A percentile compares a stretch with the other conserved stretches of the same genome.
Evolutionary conservation across 179 eudicot species (phyloP).

Genomic region (Actinidia chinensis): DNA sequence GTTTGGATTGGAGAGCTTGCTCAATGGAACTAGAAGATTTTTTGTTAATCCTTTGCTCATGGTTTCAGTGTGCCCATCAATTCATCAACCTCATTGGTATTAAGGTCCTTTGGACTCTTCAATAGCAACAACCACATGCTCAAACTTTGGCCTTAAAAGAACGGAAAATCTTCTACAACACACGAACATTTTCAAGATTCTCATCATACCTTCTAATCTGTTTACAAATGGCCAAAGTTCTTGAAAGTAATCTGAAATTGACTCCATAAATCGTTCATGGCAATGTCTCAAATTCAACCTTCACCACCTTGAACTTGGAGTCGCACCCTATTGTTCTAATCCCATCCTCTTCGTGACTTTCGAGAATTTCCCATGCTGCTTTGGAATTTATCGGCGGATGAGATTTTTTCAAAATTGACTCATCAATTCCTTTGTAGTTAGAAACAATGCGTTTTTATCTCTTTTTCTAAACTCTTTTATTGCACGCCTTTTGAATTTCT

Average conservation of each 20-base stretch:
- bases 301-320: conserved; percentile 18
- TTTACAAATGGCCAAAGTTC: not conserved
- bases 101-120: not conserved
- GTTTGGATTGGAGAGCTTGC: not conserved
- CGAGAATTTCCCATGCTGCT: conserved; percentile 1
- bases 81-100: not conserved
- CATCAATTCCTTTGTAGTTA: not conserved
- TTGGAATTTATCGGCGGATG: not conserved
- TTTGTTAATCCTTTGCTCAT: not conserved
- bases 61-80: not conserved
- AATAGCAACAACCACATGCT: not conserved
- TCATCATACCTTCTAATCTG: not conserved
- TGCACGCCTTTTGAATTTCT: not conserved
- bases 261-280: not conserved
- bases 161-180: not conserved
- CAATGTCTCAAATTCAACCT: not conserved
- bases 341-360: not conserved
- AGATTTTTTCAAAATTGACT: not conserved
- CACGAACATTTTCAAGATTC: not conserved
- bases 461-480: not conserved
- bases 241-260: not conserved
- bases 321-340: not conserved
- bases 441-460: not conserved
- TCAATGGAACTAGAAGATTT: not conserved
- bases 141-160: not conserved